These are phyloP conservation scores for Neltuma alba DNA, from an alignment of 306 rosid species.

Conservation along the genomic window DNA sequence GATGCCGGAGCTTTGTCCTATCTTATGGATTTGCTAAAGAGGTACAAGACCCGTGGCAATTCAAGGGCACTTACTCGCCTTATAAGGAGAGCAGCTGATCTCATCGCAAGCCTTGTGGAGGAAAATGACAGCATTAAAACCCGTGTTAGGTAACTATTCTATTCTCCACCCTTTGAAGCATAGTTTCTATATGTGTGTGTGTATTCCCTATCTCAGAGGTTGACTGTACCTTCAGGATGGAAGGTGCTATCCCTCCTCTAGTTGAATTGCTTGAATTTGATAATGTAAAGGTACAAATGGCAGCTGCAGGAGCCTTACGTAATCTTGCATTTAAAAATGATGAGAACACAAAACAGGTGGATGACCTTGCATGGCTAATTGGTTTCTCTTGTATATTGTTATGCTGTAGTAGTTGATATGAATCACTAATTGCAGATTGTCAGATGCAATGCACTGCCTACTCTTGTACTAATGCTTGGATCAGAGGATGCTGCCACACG, in stretches of 20 bases:
- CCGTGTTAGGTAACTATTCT: constrained; percentile 57
- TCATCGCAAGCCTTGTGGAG: constrained; percentile 61
- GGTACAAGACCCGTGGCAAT: constrained; percentile 25
- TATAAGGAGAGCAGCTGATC: constrained; percentile 62
- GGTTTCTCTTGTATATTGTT: neutral
- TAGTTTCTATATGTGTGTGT: neutral
- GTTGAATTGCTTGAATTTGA: constrained; percentile 62
- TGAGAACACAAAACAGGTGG: constrained; percentile 66
- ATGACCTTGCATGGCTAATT: neutral
- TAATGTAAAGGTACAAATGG: constrained; percentile 61
- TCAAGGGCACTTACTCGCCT: constrained; percentile 41
- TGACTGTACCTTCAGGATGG: constrained; percentile 47
- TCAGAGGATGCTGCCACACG: constrained; percentile 58
- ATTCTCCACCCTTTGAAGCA: neutral
- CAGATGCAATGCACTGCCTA: constrained; percentile 58
- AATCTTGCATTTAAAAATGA: constrained; percentile 66
- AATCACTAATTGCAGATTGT: constrained; percentile 58
- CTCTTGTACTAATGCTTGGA: constrained; percentile 65
- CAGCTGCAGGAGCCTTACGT: constrained; percentile 69
- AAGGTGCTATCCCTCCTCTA: constrained; percentile 75
- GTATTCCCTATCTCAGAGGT: neutral
- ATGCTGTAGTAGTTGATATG: constrained; percentile 28
- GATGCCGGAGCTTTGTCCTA: too few species aligned
- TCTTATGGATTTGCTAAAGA: constrained; percentile 56
- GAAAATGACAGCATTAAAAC: constrained; percentile 57